Evolutionary conservation across 148 eudicot genomes (phyloP), one percentile per base, ranked within the genome.

Genomic region (Fallopia convolvulus): DNA sequence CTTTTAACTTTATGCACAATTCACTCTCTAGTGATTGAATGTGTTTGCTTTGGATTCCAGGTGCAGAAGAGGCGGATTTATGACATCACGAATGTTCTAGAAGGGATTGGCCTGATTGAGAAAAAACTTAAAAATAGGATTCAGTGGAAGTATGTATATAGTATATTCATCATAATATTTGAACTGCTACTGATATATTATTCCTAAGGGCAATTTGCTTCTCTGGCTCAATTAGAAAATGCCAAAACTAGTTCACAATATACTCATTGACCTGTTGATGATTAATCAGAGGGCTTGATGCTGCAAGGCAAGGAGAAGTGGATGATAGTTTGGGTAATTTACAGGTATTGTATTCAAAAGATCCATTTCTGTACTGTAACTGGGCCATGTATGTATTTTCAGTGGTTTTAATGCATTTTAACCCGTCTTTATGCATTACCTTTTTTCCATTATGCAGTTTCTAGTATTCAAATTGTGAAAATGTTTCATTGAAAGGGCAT

Each of bases 31-130:
- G 9, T 42, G 14, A 40, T 73, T 23, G 26, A 42, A 20, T 73
- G 41, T 73, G 30, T 48, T 48, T 75, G 49, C 58, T 73, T 80
- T 80, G 12, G 78, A 55, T 74, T 79, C 65, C 87, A 95, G 99
- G 99, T 95, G 17, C 99, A 93, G 77, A 95, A 95, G 83, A 93
- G 99, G 87, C 90, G 99, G 75, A 95, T 95, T 72, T 95, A 95
- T 88, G 99, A 95, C 77, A 95, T 95, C 71, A 95, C 99, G 20
- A 95, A 95, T 86, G 99, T 95, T 75, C 89, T 95, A 47, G 99
- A 95, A 85, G 99, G 99, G 83, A 90, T 91, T 82, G 99, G 99
- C 39, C 89, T 95, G 15, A 91, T 95, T 33, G 99, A 95, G 79
- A 95, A 95, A 88, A 95, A 91, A 81, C 86, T 95, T 73, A 95